Evolutionary conservation across 2,329 filamentous ascomycete genomes (phyloP).

Genomic region (Cordyceps pruinosa): DNA sequence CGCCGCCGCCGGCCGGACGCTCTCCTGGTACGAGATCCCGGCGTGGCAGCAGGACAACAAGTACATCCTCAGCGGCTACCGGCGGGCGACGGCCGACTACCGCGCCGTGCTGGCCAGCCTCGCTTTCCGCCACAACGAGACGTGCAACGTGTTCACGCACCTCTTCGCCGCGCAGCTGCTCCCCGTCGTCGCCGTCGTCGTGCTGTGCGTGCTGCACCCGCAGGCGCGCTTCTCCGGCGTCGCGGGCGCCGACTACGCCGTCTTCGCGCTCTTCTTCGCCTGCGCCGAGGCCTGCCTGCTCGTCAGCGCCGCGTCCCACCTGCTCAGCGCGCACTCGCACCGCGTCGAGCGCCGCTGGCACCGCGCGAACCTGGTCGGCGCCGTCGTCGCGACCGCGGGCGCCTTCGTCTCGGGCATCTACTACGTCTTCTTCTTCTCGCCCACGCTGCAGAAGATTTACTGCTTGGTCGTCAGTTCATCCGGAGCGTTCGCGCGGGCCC

Average conservation of each 20-base stretch:
- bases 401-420: not conserved
- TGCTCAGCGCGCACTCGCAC: not conserved
- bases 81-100: conserved; percentile 11
- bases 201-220: not conserved
- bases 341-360: not conserved
- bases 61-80: conserved; percentile 14
- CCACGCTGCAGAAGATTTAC: not conserved
- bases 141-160: conserved; percentile 15
- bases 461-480: not conserved
- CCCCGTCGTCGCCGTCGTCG: conserved; percentile 7
- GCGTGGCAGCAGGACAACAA: conserved; percentile 11
- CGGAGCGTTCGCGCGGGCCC: not conserved
- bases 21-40: conserved; percentile 4
- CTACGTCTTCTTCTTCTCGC: not conserved
- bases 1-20: not conserved
- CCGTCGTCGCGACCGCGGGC: not conserved
- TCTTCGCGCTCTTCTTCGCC: not conserved
- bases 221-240: not conserved
- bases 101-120: conserved; percentile 10
- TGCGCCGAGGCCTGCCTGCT: not conserved
- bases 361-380: not conserved
- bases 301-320: not conserved
- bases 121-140: conserved; percentile 15
- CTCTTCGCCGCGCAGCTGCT: conserved; percentile 13
- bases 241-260: not conserved